A percentile compares a stretch with the other conserved stretches of the same genome.
phyloP scores from a whole-genome alignment of 371 early-diverging fungal genomes.

The Mucor velutinosus region DNA sequence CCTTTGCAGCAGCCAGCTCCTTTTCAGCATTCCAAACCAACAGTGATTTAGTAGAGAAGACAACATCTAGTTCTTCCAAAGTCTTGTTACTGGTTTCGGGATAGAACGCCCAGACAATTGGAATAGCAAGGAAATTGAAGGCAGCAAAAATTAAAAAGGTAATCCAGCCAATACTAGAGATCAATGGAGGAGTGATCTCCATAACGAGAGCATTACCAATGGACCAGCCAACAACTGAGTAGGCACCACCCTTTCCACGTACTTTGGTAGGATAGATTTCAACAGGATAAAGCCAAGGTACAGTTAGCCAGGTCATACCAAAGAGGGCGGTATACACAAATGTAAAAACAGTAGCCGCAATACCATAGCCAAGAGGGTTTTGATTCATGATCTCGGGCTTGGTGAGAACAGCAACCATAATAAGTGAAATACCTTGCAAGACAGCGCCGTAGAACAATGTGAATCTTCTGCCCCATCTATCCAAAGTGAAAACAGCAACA shows the following conservation, averaged over 20 bases:
- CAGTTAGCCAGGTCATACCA: conserved; percentile 45
- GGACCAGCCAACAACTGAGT: conserved; percentile 50
- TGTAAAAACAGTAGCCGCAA: conserved; percentile 38
- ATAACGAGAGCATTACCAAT: conserved; percentile 45
- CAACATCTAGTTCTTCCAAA: conserved; percentile 42
- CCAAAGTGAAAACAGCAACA: conserved; percentile 42
- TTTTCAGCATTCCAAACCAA: conserved; percentile 48
- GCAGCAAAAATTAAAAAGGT: conserved; percentile 46
- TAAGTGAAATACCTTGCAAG: conserved; percentile 37
- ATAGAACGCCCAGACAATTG: conserved; percentile 36
- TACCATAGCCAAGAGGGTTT: conserved; percentile 33
- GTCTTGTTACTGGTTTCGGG: conserved; percentile 45
- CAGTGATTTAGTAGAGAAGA: conserved; percentile 40
- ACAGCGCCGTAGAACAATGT: conserved; percentile 44
- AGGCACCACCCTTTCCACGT: conserved; percentile 45
- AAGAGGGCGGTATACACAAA: conserved; percentile 42
- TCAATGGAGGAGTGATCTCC: conserved; percentile 47
- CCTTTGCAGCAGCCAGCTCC: conserved; percentile 20
- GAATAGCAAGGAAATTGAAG: conserved; percentile 43
- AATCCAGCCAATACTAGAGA: conserved; percentile 40
- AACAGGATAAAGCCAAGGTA: conserved; percentile 46
- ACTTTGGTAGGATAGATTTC: conserved; percentile 45
- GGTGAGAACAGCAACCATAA: conserved; percentile 39
- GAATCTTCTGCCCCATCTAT: conserved; percentile 42
- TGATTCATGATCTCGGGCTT: conserved; percentile 37